Conservation (phyloP, 495 filamentous ascomycete species). For the Filosporella fistucella region DNA sequence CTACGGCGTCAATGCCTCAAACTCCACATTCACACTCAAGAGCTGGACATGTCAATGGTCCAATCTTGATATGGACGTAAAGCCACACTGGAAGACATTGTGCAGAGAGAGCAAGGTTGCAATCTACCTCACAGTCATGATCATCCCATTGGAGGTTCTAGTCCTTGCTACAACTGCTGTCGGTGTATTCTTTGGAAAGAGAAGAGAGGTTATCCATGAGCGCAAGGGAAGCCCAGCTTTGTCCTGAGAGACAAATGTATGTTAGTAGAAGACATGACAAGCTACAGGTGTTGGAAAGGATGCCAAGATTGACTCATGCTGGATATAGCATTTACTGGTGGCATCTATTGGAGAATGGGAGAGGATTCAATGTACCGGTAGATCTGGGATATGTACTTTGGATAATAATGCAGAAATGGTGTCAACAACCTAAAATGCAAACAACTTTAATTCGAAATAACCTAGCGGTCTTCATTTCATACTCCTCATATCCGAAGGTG, state of each 20-base stretch:
- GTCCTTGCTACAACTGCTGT: slow-evolving; percentile 35
- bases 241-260: slow-evolving; percentile 16
- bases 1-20: slow-evolving; percentile 47
- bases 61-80: slow-evolving; percentile 34
- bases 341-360: too few relatives aligned
- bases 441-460: too few relatives aligned
- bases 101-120: slow-evolving; percentile 45
- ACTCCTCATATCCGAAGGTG: too few relatives aligned
- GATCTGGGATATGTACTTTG: too few relatives aligned
- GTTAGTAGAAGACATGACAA: neutral
- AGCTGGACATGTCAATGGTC: slow-evolving; percentile 54
- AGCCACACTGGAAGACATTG: slow-evolving; percentile 43
- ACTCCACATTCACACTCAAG: slow-evolving; percentile 38
- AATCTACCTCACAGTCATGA: slow-evolving; percentile 43
- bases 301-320: too few relatives aligned
- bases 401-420: too few relatives aligned
- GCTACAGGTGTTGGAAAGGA: neutral
- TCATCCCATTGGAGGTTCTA: slow-evolving; percentile 45
- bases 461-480: too few relatives aligned
- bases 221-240: slow-evolving; percentile 26
- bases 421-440: too few relatives aligned
- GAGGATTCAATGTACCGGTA: too few relatives aligned
- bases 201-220: slow-evolving; percentile 17
- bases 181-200: slow-evolving; percentile 33
- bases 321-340: too few relatives aligned